Evolutionary conservation across 345 rosid genomes (phyloP).

Genomic region (Firmiana major): DNA sequence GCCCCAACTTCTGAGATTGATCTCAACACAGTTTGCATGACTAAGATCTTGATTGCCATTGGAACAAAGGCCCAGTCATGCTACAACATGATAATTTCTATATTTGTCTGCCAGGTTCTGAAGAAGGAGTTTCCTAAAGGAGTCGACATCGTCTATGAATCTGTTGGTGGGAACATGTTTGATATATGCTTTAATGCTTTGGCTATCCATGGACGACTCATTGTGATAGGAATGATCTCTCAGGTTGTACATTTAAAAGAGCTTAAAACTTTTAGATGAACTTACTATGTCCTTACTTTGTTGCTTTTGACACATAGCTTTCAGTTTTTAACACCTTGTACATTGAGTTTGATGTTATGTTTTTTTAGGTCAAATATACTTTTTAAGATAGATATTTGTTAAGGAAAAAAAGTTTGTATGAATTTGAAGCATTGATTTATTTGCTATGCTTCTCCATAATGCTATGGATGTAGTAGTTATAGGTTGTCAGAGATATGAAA

Average conservation of each 20-base stretch:
- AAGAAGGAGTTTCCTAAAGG: constrained; percentile 85
- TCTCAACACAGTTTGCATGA: neutral
- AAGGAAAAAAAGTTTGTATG: neutral
- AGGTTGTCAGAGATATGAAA: neutral
- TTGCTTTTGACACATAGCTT: neutral
- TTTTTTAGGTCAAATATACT: neutral
- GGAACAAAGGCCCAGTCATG: neutral
- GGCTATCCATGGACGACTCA: constrained; percentile 74
- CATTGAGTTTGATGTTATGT: neutral
- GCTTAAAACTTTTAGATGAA: neutral
- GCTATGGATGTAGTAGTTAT: neutral
- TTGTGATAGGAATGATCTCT: constrained; percentile 96
- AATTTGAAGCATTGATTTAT: neutral
- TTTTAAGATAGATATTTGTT: neutral
- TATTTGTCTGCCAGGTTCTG: constrained; percentile 51
- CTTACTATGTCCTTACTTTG: neutral
- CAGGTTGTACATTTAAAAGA: constrained; percentile 49
- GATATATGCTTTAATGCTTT: constrained; percentile 80
- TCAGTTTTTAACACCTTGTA: constrained; percentile 1
- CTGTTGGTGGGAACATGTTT: constrained; percentile 95
- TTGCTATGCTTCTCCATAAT: neutral
- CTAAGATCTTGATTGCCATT: neutral
- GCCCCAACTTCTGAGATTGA: neutral
- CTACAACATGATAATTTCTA: neutral
- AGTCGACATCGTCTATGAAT: constrained; percentile 79